Conservation (phyloP, 2,329 filamentous ascomycete species). For the Penicillium janthinellum region DNA sequence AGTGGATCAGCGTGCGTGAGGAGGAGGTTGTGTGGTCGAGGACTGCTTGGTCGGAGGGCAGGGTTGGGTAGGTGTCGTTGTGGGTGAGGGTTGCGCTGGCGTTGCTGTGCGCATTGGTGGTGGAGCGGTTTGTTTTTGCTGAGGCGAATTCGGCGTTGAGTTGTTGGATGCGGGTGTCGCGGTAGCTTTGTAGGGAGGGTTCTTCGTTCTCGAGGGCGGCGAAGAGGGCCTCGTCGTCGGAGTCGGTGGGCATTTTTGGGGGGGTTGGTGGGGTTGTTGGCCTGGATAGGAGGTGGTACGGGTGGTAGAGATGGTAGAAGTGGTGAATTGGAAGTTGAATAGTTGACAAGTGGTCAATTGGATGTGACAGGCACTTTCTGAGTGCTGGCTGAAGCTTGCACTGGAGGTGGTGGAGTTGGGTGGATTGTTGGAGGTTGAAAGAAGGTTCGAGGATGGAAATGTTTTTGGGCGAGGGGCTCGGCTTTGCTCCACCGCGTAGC, state of each 20-base stretch:
- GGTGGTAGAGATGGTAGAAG: neutral
- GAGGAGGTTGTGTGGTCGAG: conserved; percentile 63
- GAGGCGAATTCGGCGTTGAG: conserved; percentile 59
- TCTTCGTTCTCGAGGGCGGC: conserved; percentile 57
- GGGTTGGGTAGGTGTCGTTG: conserved; percentile 39
- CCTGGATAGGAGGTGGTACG: neutral
- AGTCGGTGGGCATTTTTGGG: conserved; percentile 30
- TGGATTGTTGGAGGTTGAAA: neutral
- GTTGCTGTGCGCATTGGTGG: conserved; percentile 13
- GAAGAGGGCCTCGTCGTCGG: conserved; percentile 63
- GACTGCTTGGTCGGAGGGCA: conserved; percentile 57
- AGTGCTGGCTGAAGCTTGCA: neutral
- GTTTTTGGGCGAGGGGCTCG: neutral
- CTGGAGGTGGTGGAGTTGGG: neutral
- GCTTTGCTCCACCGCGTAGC: neutral
- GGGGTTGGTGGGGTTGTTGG: neutral
- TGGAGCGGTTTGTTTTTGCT: conserved; percentile 46
- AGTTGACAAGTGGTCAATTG: neutral
- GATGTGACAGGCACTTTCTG: neutral
- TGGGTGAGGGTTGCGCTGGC: conserved; percentile 23
- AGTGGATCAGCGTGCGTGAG: conserved; percentile 62
- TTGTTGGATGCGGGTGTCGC: conserved; percentile 60
- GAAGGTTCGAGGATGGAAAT: neutral
- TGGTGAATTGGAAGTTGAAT: neutral
- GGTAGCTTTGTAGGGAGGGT: conserved; percentile 51